phyloP scores from a whole-genome alignment of 768 basidiomycete species.

The Mycena leptocephala region DNA sequence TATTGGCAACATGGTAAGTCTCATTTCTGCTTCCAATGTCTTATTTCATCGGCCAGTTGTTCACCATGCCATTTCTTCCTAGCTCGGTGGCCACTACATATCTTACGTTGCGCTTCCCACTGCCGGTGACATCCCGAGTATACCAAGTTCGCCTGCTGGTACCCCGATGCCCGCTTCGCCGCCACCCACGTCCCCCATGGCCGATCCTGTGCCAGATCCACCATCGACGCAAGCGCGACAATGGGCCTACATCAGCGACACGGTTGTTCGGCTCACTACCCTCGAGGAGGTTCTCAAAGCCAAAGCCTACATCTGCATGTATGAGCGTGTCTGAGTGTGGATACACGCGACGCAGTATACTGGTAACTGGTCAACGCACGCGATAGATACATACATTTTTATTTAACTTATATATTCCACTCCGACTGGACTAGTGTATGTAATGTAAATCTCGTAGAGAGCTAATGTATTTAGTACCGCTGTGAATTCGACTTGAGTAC shows the following conservation, averaged over 20 bases:
- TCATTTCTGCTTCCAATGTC: neutral
- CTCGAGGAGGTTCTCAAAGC: slow-evolving; percentile 92
- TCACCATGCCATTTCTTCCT: slow-evolving; percentile 11
- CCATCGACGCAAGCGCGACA: slow-evolving; percentile 58
- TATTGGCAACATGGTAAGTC: slow-evolving; percentile 87
- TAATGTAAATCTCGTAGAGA: slow-evolving; percentile 18
- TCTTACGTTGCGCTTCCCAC: slow-evolving; percentile 86
- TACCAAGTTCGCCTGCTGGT: neutral
- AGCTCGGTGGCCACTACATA: slow-evolving; percentile 94
- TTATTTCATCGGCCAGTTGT: neutral
- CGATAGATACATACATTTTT: neutral
- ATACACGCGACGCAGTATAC: slow-evolving; percentile 1
- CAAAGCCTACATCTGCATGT: slow-evolving; percentile 96
- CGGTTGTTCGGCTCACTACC: slow-evolving; percentile 83
- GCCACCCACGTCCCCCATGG: slow-evolving; percentile 15
- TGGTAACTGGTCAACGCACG: neutral
- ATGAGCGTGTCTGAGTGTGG: slow-evolving; percentile 66
- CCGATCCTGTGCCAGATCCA: slow-evolving; percentile 12
- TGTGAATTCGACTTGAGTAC: neutral
- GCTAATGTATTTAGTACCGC: slow-evolving; percentile 24
- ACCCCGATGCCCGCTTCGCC: slow-evolving; percentile 22
- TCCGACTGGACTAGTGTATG: neutral
- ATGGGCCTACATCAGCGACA: slow-evolving; percentile 97
- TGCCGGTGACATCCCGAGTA: slow-evolving; percentile 25
- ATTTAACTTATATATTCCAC: slow-evolving; percentile 25